phyloP scores from a whole-genome alignment of 805 yeast genomes.

The Danielia reshetovae region DNA sequence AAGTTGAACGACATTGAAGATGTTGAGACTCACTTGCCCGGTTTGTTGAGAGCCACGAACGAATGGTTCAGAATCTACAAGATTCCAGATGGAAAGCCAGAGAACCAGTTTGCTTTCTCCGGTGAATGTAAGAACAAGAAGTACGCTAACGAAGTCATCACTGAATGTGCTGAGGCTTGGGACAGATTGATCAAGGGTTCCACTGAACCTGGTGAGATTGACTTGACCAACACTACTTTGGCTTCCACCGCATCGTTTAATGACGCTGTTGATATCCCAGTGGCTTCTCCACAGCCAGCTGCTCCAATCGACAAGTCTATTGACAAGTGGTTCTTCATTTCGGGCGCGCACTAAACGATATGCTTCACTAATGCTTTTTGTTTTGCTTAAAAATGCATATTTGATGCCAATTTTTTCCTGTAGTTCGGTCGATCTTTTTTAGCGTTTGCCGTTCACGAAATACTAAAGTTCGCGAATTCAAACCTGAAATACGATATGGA shows the following conservation, averaged over 20 bases:
- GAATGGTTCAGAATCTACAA: slow-evolving; percentile 84
- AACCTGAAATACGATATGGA: background rate
- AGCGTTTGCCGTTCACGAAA: too few relatives aligned
- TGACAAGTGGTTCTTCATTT: slow-evolving; percentile 98
- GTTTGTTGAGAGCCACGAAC: slow-evolving; percentile 62
- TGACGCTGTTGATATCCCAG: slow-evolving; percentile 53
- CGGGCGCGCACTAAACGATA: slow-evolving; percentile 60
- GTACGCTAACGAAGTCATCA: slow-evolving; percentile 26
- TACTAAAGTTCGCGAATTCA: too few relatives aligned
- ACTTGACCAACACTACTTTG: slow-evolving; percentile 50
- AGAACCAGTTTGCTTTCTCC: slow-evolving; percentile 68
- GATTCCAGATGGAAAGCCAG: slow-evolving; percentile 76
- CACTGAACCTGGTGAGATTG: slow-evolving; percentile 30
- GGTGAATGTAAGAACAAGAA: slow-evolving; percentile 60
- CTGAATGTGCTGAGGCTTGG: slow-evolving; percentile 63
- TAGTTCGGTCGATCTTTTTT: too few relatives aligned
- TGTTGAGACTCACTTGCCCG: slow-evolving; percentile 65
- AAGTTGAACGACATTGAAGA: slow-evolving; percentile 62
- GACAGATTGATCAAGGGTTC: slow-evolving; percentile 45
- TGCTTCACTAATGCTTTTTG: background rate
- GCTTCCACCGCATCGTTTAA: slow-evolving; percentile 49
- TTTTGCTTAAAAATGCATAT: background rate
- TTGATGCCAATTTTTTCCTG: too few relatives aligned
- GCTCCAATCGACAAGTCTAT: slow-evolving; percentile 95
- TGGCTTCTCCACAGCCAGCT: slow-evolving; percentile 68